Evolutionary conservation across 345 rosid species (phyloP).

Genomic region (Populus deltoides): DNA sequence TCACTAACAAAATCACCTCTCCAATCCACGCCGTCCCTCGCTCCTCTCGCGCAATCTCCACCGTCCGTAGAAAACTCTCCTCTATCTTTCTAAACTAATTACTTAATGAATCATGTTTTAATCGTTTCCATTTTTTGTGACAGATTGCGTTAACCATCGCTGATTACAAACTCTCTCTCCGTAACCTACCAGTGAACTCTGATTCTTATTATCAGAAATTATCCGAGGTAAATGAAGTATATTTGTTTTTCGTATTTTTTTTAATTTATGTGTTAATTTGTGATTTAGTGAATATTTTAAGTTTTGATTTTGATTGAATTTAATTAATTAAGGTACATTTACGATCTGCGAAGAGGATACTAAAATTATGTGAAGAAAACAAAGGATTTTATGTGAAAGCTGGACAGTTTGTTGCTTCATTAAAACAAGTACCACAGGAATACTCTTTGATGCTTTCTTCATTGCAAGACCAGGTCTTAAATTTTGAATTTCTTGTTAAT

Average conservation of each 20-base stretch:
- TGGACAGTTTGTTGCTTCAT: conserved; percentile 76
- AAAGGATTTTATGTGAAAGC: conserved; percentile 91
- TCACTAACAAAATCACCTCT: conserved; percentile 27
- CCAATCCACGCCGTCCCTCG: conserved; percentile 45
- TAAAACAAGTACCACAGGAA: conserved; percentile 76
- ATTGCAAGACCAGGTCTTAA: conserved; percentile 70
- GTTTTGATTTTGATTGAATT: neutral
- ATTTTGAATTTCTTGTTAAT: neutral
- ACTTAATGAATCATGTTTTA: neutral
- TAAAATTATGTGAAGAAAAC: conserved; percentile 63
- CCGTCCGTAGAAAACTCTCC: conserved; percentile 29
- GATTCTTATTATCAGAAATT: conserved; percentile 47
- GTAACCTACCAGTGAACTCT: conserved; percentile 37
- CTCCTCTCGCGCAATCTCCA: conserved; percentile 56
- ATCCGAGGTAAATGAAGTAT: conserved; percentile 50
- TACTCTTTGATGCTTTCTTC: conserved; percentile 65
- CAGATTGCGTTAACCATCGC: conserved; percentile 59
- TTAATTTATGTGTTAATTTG: neutral
- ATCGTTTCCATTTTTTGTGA: conserved; percentile 1
- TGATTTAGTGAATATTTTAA: neutral
- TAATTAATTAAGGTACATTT: conserved; percentile 54
- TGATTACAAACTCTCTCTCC: conserved; percentile 64
- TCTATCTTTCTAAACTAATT: neutral
- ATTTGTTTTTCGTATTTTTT: neutral
- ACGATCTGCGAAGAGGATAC: conserved; percentile 71